Base-by-base conservation (phyloP, 768 basidiomycete species). In the Podaxis sp. region DNA sequence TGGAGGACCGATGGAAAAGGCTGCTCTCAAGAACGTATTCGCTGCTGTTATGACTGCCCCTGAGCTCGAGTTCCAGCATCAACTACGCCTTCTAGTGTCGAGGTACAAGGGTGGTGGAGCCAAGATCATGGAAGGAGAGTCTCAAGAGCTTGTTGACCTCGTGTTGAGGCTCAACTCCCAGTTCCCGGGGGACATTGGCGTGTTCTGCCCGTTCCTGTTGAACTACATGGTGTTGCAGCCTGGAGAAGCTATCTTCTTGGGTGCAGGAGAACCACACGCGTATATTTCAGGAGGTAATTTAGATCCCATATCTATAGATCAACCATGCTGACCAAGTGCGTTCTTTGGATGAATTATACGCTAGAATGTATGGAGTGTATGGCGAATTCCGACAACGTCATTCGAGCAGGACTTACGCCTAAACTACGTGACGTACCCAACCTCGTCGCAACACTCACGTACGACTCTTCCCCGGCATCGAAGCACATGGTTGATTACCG, bases 371-470 rank as follows among this genome's bases (percentile, higher is more conserved):
- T 98, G 71, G 97, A 98, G 72, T 96, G 94, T 78, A 98, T 98
- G 96, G 96, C 96, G 25, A 96, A 96, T 65, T 96, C 94, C 0
- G 97, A 99, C 78, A 98, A 98, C 73, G 97, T 99, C 74, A 96
- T 99, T 66, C 93, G 97, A 36, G 97, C 97, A 6, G 97, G 97
- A 13, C 86, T 99, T 43, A 99, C 97, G 0, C 96, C 97, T 1
- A 99, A 99, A 76, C 83, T 93, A 36, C 89, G 97, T 57, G 97
- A 99, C 73, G 88, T 99, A 38, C 87, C 88, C 9, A 98, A 96
- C 66, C 87, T 99, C 47, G 81, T 97, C 63, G 80, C 85, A 3
- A 90, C 91, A 65, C 83, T 98, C 63, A 98, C 95, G 8, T 99
- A 98, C 74, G 81, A 76, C 54, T 82, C 93, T 8, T 86, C 87